These are phyloP conservation scores for Nakazawaea sp. DNA, from an alignment of 805 yeast species.

Conservation along the genomic window DNA sequence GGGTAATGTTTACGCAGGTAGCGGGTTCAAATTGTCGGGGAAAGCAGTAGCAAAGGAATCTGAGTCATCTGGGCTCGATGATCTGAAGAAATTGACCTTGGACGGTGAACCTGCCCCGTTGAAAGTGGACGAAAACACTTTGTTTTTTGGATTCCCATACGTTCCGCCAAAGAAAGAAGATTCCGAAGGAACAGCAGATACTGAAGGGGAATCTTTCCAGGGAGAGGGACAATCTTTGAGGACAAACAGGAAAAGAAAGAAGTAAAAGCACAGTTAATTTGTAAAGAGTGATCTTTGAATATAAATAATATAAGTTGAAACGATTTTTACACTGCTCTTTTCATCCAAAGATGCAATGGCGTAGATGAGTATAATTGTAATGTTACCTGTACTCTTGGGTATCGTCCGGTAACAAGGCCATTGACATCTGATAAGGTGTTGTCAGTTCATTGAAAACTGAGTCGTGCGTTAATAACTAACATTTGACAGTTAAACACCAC, in stretches of 20 bases:
- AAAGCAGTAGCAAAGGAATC: constrained; percentile 25
- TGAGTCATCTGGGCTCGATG: constrained; percentile 16
- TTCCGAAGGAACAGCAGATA: constrained; percentile 22
- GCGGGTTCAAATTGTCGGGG: constrained; percentile 71
- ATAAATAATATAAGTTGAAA: too few species aligned
- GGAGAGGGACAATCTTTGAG: constrained; percentile 79
- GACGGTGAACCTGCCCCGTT: constrained; percentile 68
- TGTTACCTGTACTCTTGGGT: too few species aligned
- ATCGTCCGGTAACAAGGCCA: too few species aligned
- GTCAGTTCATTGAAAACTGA: too few species aligned
- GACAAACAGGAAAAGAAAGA: constrained; percentile 34
- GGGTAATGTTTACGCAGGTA: constrained; percentile 39
- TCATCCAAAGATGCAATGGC: too few species aligned
- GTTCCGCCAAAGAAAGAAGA: constrained; percentile 36
- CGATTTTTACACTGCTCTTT: too few species aligned
- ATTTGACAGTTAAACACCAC: neutral
- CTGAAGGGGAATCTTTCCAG: constrained; percentile 26
- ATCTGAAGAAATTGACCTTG: constrained; percentile 39
- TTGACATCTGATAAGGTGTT: too few species aligned
- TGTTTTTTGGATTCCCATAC: constrained; percentile 91
- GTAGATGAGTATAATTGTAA: too few species aligned
- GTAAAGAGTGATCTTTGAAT: neutral
- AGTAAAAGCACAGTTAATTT: neutral
- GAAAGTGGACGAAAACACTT: constrained; percentile 71
- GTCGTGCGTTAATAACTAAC: neutral